phyloP scores from a whole-genome alignment of 2,329 filamentous ascomycete genomes.

The Calonectria honghensis region DNA sequence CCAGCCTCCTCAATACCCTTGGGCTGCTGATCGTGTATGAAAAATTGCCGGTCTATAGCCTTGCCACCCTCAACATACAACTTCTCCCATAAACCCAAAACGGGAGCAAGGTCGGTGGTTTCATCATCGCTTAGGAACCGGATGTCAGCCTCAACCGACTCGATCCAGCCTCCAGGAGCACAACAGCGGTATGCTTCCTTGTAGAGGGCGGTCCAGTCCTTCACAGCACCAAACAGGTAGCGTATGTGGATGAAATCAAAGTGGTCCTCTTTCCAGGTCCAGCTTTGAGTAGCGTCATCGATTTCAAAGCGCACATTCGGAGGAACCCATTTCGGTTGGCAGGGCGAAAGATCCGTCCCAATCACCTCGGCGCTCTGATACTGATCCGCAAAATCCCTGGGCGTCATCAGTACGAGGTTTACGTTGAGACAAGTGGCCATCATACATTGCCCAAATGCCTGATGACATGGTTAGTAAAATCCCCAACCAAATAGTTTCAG shows the following conservation, averaged over 20 bases:
- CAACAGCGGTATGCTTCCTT: slow-evolving; percentile 48
- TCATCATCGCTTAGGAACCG: slow-evolving; percentile 49
- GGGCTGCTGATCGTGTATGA: slow-evolving; percentile 44
- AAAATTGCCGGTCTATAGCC: slow-evolving; percentile 42
- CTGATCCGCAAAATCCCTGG: slow-evolving; percentile 49
- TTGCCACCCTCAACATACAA: slow-evolving; percentile 47
- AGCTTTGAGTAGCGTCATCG: slow-evolving; percentile 46
- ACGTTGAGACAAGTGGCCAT: neutral
- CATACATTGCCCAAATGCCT: slow-evolving; percentile 54
- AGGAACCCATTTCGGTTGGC: slow-evolving; percentile 49
- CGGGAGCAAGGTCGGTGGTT: slow-evolving; percentile 42
- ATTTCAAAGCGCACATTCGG: slow-evolving; percentile 51
- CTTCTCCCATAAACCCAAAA: slow-evolving; percentile 41
- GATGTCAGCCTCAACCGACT: slow-evolving; percentile 48
- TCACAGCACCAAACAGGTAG: slow-evolving; percentile 50
- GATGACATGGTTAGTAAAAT: neutral
- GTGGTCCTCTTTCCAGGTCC: slow-evolving; percentile 46
- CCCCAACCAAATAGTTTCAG: neutral
- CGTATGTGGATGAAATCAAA: slow-evolving; percentile 52
- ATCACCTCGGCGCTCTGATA: slow-evolving; percentile 47
- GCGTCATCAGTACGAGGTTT: neutral
- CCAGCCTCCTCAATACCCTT: slow-evolving; percentile 47
- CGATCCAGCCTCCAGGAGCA: slow-evolving; percentile 44
- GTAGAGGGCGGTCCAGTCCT: slow-evolving; percentile 42
- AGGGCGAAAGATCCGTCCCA: slow-evolving; percentile 49